A percentile compares a stretch with the other conserved stretches of the same genome.
phyloP scores from a whole-genome alignment of 495 filamentous ascomycete genomes.

The Amphirosellinia nigrospora region DNA sequence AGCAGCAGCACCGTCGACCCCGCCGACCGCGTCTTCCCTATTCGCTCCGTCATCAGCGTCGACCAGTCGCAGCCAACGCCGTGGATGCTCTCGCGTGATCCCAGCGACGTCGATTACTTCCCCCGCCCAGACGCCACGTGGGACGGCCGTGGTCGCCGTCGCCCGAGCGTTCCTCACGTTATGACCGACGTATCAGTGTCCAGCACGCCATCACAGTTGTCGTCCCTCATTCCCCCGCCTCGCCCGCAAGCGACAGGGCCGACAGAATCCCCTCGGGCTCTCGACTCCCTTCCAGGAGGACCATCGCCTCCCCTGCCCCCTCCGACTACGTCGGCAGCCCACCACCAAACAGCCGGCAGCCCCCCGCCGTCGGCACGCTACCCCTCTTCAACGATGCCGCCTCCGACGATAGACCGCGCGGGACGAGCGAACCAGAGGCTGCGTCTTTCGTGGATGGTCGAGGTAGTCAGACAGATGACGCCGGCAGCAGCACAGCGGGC shows the following conservation, averaged over 20 bases:
- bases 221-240: no score
- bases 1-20: slow-evolving; percentile 37
- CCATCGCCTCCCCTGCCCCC: slow-evolving; percentile 9
- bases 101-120: slow-evolving; percentile 39
- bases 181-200: slow-evolving; percentile 17
- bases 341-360: slow-evolving; percentile 39
- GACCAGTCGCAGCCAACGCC: slow-evolving; percentile 56
- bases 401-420: slow-evolving; percentile 40
- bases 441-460: background rate
- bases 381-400: slow-evolving; percentile 42
- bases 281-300: slow-evolving; percentile 31
- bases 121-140: slow-evolving; percentile 35
- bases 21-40: slow-evolving; percentile 78
- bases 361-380: slow-evolving; percentile 29
- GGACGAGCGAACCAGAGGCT: slow-evolving; percentile 23
- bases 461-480: slow-evolving; percentile 26
- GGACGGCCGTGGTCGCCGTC: slow-evolving; percentile 32
- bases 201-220: slow-evolving; percentile 10
- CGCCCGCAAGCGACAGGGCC: slow-evolving; percentile 5
- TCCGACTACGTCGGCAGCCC: slow-evolving; percentile 38
- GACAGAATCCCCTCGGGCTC: background rate
- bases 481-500: slow-evolving; percentile 29
- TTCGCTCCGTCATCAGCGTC: slow-evolving; percentile 81
- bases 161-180: slow-evolving; percentile 24
- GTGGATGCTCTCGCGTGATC: slow-evolving; percentile 36